Base-by-base conservation (phyloP, 2,329 filamentous ascomycete genomes). In the Ascochyta viciae-villosae region DNA sequence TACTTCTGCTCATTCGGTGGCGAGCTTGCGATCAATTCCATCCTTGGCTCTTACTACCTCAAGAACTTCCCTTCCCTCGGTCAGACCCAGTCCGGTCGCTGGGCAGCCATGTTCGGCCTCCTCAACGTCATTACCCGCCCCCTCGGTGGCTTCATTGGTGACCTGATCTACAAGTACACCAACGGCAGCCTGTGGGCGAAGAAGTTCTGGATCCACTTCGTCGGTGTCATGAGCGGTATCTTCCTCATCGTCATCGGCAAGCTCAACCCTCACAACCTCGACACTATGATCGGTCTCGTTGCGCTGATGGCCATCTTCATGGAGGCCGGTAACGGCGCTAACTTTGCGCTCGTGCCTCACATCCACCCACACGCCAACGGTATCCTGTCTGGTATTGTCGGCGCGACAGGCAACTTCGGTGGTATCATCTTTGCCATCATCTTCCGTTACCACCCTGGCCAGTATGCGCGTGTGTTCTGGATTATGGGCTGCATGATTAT, bases 301-400 rank as follows among this genome's bases (percentile, higher is more conserved):
- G 87, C 88, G 1, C 83, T 91, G 9, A 83, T 92, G 78, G 91
- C 90, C 1, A 83, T 96, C 72, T 96, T 96, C 79, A 77, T 92
- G 39, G 91, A 96, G 74, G 91, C 89, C 2, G 88, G 87, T 38
- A 96, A 96, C 71, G 93, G 93, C 0, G 87, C 91, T 37, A 95
- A 91, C 77, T 96, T 95, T 75, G 86, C 91, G 0, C 83, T 96
- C 6, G 89, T 96, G 23, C 92, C 92, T 3, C 93, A 96, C 71
- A 89, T 96, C 1, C 89, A 93, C 75, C 91, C 91, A 1, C 84
- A 83, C 58, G 90, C 91, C 57, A 96, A 96, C 74, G 92, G 91
- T 74, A 81, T 86, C 52, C 83, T 96, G 6, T 90, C 89, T 1
- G 92, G 92, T 12, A 80, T 90, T 33, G 89, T 91, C 0, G 93